Evolutionary conservation across 2,329 filamentous ascomycete species (phyloP).

Genomic region (Rasamsonia emersonii): DNA sequence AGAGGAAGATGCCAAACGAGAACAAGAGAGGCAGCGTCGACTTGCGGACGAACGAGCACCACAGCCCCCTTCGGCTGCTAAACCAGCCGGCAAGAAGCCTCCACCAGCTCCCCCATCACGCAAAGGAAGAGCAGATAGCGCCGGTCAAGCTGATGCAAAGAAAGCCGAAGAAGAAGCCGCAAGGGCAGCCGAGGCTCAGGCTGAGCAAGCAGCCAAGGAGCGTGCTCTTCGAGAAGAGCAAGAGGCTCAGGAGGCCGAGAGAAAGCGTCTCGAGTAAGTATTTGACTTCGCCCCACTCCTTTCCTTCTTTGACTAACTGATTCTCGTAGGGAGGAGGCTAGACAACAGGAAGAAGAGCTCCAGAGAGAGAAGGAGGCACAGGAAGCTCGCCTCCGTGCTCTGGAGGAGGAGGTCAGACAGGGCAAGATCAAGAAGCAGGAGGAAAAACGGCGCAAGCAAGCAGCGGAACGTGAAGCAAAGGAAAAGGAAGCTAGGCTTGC

Average conservation of each 20-base stretch:
- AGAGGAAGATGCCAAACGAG: conserved; percentile 83
- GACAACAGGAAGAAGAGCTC: conserved; percentile 69
- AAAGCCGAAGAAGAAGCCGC: conserved; percentile 49
- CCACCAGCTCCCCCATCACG: conserved; percentile 64
- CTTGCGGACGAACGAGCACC: conserved; percentile 66
- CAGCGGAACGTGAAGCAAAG: conserved; percentile 73
- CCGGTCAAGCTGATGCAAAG: conserved; percentile 49
- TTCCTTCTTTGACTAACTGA: conserved; percentile 6
- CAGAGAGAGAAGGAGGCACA: conserved; percentile 71
- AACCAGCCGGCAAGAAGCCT: conserved; percentile 57
- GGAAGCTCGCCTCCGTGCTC: conserved; percentile 70
- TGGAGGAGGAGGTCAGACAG: conserved; percentile 88
- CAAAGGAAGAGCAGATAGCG: conserved; percentile 53
- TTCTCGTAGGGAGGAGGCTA: conserved; percentile 58
- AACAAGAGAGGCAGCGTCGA: conserved; percentile 75
- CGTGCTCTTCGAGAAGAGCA: conserved; percentile 59
- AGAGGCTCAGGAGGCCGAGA: conserved; percentile 64
- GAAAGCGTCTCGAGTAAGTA: conserved; percentile 74
- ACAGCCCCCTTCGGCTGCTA: conserved; percentile 50
- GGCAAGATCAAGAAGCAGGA: conserved; percentile 95
- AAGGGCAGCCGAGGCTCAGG: conserved; percentile 42
- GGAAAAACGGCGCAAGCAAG: conserved; percentile 87
- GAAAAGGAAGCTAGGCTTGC: conserved; percentile 81
- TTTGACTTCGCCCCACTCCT: conserved; percentile 2
- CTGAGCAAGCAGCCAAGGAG: conserved; percentile 46